phyloP scores from a whole-genome alignment of 768 basidiomycete species.

The Dendrothele bispora region DNA sequence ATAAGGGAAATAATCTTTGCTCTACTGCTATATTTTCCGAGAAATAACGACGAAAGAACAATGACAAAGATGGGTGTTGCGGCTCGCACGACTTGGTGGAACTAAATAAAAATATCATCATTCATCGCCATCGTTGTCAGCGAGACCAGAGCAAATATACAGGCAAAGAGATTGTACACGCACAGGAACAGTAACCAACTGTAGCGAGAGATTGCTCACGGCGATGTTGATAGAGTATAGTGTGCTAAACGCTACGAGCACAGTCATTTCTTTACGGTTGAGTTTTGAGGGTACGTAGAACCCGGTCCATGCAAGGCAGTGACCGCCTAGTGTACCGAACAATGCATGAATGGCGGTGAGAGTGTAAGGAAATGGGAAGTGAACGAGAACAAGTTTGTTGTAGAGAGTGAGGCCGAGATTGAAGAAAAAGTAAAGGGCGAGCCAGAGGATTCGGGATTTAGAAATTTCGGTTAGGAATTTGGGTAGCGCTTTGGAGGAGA shows the following conservation, averaged over 20 bases:
- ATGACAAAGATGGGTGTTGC: conserved; percentile 93
- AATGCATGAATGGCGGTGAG: conserved; percentile 91
- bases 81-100: conserved; percentile 96
- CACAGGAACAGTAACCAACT: conserved; percentile 88
- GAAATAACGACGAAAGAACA: conserved; percentile 67
- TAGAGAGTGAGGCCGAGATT: conserved; percentile 92
- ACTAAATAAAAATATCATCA: conserved; percentile 43
- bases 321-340: conserved; percentile 82
- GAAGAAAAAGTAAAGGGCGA: conserved; percentile 82
- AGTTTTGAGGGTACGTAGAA: conserved; percentile 59
- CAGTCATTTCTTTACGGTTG: conserved; percentile 48
- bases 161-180: conserved; percentile 31
- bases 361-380: conserved; percentile 95
- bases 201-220: conserved; percentile 88
- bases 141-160: conserved; percentile 3
- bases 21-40: conserved; percentile 57
- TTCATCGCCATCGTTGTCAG: too few species aligned
- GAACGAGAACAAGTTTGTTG: conserved; percentile 91
- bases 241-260: conserved; percentile 79
- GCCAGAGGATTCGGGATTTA: conserved; percentile 52
- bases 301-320: conserved; percentile 56
- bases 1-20: conserved; percentile 71
- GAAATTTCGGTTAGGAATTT: not conserved
- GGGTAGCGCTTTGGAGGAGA: too few species aligned
- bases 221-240: conserved; percentile 94